A percentile compares a stretch with the other conserved stretches of the same genome.
Evolutionary conservation across 768 basidiomycete genomes (phyloP).

Genomic region (Candolleomyces eurysporus): DNA sequence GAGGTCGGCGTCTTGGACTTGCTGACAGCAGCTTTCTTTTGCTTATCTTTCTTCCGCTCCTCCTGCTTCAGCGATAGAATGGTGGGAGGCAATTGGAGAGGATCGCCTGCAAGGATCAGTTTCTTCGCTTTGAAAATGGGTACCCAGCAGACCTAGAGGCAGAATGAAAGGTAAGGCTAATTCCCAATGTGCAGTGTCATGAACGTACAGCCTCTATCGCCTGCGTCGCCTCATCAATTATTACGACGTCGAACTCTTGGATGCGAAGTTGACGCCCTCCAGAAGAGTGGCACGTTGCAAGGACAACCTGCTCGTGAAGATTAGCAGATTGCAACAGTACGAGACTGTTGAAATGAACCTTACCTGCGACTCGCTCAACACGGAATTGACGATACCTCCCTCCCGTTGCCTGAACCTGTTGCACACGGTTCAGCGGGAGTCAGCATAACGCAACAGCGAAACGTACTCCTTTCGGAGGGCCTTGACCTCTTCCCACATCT

Average conservation of each 20-base stretch:
- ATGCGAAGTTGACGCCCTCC: conserved; percentile 80
- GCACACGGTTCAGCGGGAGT: neutral
- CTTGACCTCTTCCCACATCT: conserved; percentile 84
- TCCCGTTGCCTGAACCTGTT: conserved; percentile 86
- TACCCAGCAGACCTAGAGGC: conserved; percentile 82
- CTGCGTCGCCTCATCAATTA: conserved; percentile 98
- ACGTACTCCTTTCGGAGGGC: conserved; percentile 87
- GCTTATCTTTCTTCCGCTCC: conserved; percentile 25
- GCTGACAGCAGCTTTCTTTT: conserved; percentile 1
- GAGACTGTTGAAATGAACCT: neutral
- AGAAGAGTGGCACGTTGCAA: conserved; percentile 93
- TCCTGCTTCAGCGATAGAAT: conserved; percentile 60
- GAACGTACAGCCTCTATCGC: conserved; percentile 83
- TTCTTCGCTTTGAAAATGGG: conserved; percentile 92
- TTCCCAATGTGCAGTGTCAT: neutral
- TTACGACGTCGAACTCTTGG: conserved; percentile 84
- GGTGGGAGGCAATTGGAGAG: conserved; percentile 94
- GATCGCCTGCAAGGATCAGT: conserved; percentile 89
- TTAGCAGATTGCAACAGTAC: neutral
- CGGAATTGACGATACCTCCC: conserved; percentile 76
- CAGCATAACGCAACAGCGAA: neutral
- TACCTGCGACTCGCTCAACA: conserved; percentile 78
- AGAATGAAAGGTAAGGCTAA: conserved; percentile 4
- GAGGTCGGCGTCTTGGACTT: conserved; percentile 3
- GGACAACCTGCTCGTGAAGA: conserved; percentile 55